Conservation (phyloP, 129 eudicot species). For the Arctium minus region DNA sequence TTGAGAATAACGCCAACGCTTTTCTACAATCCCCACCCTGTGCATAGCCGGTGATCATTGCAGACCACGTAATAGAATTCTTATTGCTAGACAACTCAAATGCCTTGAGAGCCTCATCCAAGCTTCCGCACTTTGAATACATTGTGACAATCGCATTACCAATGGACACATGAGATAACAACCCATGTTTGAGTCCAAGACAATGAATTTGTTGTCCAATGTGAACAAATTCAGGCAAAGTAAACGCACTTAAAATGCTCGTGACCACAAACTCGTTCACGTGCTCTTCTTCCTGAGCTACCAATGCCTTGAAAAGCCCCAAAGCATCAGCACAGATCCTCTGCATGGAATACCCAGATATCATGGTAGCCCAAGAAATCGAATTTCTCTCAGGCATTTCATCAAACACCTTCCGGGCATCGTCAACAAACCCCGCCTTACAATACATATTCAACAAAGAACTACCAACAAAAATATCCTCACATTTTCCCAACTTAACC, state of each 20-base stretch:
- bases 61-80: conserved; percentile 88
- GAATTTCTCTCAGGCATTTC: conserved; percentile 78
- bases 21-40: conserved; percentile 68
- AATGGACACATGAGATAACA: conserved; percentile 42
- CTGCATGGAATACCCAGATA: conserved; percentile 72
- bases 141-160: conserved; percentile 87
- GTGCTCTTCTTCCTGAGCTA: conserved; percentile 33
- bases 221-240: conserved; percentile 36
- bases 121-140: conserved; percentile 78
- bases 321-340: conserved; percentile 52
- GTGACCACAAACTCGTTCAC: conserved; percentile 70
- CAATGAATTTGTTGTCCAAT: conserved; percentile 66
- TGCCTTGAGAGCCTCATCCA: conserved; percentile 48
- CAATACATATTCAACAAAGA: conserved; percentile 76
- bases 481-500: conserved; percentile 30
- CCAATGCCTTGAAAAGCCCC: conserved; percentile 49
- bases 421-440: conserved; percentile 44
- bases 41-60: conserved; percentile 88
- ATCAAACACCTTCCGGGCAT: conserved; percentile 85
- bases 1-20: conserved; percentile 60
- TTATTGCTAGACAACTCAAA: conserved; percentile 51
- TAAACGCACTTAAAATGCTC: conserved; percentile 67
- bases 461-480: conserved; percentile 72
- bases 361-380: conserved; percentile 79
- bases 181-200: conserved; percentile 55